Base-by-base conservation (phyloP, 2,329 filamentous ascomycete species). In the Hypoxylon sp. region DNA sequence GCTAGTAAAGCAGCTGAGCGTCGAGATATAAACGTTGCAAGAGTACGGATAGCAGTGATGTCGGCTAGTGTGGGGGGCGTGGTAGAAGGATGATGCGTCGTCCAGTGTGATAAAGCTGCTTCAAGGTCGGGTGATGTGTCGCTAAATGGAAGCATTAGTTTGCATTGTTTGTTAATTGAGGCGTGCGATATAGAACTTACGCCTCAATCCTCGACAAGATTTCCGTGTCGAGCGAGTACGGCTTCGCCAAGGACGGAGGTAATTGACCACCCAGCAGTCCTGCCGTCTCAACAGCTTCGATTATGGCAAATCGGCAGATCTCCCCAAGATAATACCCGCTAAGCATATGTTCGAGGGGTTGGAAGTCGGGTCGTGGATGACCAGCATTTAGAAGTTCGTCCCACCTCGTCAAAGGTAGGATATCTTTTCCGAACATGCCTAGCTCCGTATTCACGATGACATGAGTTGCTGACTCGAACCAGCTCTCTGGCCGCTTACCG, bases 401-500 rank as follows among this genome's bases (percentile, higher is more conserved):
- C 89, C 89, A 91, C 69, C 82, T 83, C 2, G 89, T 91, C 60
- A 86, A 72, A 5, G 89, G 88, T 25, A 91, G 78, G 52, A 89
- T 83, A 62, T 80, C 84, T 55, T 83, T 80, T 13, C 89, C 89
- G 74, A 90, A 90, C 88, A 91, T 91, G 71, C 88, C 86, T 34
- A 91, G 77, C 76, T 91, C 89, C 0, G 88, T 90, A 76, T 91
- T 91, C 71, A 91, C 84, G 65, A 91, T 86, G 62, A 91, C 87
- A 71, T 90, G 86, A 62, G 82, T 86, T 3, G 87, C 88, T 19
- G 81, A 80, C 21, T 85, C 81, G 72, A 87, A 87, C 88, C 89
- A 90, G 32, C 77, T 78, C 5, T 79, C 75, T 0, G 88, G 86
- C 7, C 88, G 83, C 25, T 78, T 74, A 45, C 87, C 88, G 65